These are phyloP conservation scores for Cairneyella variabilis DNA, from an alignment of 495 filamentous ascomycete species.

Conservation along the genomic window DNA sequence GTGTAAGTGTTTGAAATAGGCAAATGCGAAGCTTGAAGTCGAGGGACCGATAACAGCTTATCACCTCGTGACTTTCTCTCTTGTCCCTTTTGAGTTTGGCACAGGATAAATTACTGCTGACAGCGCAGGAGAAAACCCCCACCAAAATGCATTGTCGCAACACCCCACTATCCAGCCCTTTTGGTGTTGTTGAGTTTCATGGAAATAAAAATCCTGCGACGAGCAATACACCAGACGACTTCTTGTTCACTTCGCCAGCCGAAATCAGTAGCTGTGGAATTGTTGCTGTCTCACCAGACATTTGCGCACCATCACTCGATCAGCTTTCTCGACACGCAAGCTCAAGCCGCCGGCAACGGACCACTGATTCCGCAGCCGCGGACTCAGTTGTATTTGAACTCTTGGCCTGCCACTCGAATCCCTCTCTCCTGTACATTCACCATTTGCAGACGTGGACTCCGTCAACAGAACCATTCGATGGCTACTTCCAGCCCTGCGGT, in stretches of 20 bases:
- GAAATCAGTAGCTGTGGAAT: neutral
- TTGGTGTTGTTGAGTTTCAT: neutral
- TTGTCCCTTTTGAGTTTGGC: no score
- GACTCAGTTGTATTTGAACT: neutral
- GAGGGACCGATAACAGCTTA: no score
- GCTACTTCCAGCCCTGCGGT: constrained; percentile 12
- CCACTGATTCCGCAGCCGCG: neutral
- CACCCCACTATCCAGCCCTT: neutral
- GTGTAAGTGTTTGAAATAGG: no score
- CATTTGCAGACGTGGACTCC: neutral
- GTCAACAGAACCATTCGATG: constrained; percentile 9
- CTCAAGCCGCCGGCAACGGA: neutral
- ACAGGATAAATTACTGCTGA: no score
- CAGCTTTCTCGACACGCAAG: neutral
- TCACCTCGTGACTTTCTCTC: no score
- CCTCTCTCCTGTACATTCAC: neutral
- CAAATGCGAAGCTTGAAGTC: no score
- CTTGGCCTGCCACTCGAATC: neutral
- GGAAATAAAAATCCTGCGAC: neutral
- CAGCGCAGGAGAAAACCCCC: no score
- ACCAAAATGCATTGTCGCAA: neutral
- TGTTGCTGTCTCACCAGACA: neutral
- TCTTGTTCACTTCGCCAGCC: neutral
- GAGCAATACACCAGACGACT: neutral
- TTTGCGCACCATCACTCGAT: neutral